Base-by-base conservation (phyloP, 805 yeast species). In the Metschnikowia picachoensis region DNA sequence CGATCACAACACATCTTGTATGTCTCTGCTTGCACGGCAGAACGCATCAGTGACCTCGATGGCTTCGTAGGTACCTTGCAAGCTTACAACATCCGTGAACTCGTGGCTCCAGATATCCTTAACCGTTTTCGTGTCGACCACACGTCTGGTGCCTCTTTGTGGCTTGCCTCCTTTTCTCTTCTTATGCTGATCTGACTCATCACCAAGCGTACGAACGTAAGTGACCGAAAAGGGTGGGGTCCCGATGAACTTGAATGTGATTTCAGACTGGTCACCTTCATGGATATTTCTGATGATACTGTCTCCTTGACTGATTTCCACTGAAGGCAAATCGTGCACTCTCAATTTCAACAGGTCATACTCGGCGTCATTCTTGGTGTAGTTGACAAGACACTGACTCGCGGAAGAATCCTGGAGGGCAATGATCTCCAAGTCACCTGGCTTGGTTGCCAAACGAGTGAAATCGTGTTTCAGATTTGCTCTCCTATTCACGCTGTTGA, bases 41-140 rank as follows among this genome's bases (percentile, higher is more conserved):
- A 70, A 85, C 8, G 87, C 85, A 67, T 94, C 99, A 37, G 80
- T 79, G n/a, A 94, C 80, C 60, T 85, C 90, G 37, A 89, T 78
- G 6, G 97, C 97, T 65, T 91, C 96, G 60, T 94, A 94, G 3
- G 88, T 85, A 38, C 99, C 99, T 63, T 91, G 97, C 53, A 88
- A 68, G 55, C 87, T 85, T 2, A 96, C 92, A 59, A 76, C 70
- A 8, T 87, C 83, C 44, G 81, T 76, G 61, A 88, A 82, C 56
- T 83, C 87, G 58, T 81, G 69, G 2, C 78, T 84, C 66, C 78
- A 70, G 37, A 94, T 87, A 52, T 85, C 83, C 44, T 85, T 87
- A 32, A 88, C 78, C 12, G 83, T 80, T 51, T 81, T 64, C 57
- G 77, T 67, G 57, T 81, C 77, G 12, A 77, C 72, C 12, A 73